These are phyloP conservation scores for Datisca glomerata DNA, from an alignment of 306 rosid species.

Conservation along the genomic window DNA sequence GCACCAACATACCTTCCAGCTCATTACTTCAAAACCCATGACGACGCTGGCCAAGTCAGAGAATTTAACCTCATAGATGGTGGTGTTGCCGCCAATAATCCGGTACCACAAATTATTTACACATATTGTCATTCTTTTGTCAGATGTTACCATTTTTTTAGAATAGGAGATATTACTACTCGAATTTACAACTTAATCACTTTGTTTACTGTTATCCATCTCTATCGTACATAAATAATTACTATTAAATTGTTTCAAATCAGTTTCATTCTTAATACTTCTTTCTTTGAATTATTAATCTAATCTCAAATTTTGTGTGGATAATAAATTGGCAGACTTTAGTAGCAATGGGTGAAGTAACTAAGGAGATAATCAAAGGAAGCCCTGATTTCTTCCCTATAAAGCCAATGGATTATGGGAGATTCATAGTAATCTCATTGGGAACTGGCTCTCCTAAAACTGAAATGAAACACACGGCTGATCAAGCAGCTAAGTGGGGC, in stretches of 20 bases:
- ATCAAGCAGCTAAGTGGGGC: conserved; percentile 45
- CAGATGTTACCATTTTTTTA: background rate
- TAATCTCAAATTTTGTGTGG: background rate
- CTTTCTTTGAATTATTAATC: background rate
- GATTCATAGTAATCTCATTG: conserved; percentile 39
- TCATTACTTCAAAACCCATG: conserved; percentile 34
- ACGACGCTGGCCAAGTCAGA: conserved; percentile 6
- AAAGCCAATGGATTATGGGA: conserved; percentile 18
- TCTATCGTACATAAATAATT: too few species aligned
- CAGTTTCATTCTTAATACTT: background rate
- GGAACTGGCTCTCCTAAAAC: conserved; percentile 46
- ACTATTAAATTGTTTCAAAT: too few species aligned
- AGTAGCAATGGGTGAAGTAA: conserved; percentile 39
- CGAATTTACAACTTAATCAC: too few species aligned
- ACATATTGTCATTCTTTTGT: background rate
- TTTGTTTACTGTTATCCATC: too few species aligned
- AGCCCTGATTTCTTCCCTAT: conserved; percentile 18
- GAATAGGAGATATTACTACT: too few species aligned
- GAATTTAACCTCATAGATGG: conserved; percentile 53
- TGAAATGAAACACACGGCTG: conserved; percentile 27
- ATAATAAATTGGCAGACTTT: conserved; percentile 25
- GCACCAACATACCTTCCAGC: conserved; percentile 77
- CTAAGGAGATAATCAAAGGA: conserved; percentile 18
- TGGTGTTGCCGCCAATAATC: conserved; percentile 64
- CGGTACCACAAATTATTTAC: conserved; percentile 19